Evolutionary conservation across 2,329 filamentous ascomycete species (phyloP).

Genomic region (Nothomitra cinnamomea): DNA sequence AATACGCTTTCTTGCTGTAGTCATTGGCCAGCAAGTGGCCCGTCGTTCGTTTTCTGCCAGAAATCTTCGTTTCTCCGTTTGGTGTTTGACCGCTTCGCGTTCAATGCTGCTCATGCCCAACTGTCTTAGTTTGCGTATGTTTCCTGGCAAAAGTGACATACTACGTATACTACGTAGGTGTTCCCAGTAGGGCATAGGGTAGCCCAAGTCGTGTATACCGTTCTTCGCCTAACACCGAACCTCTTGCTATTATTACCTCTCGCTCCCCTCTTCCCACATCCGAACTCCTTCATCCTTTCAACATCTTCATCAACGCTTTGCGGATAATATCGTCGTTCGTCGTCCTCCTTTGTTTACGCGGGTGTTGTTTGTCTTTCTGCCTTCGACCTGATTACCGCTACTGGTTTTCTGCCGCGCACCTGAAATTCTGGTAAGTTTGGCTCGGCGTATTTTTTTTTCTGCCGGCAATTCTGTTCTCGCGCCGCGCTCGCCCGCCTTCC

Average conservation of each 20-base stretch:
- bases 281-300: constrained; percentile 4
- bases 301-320: constrained; percentile 4
- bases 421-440: constrained; percentile 2
- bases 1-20: neutral
- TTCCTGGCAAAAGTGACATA: neutral
- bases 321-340: constrained; percentile 14
- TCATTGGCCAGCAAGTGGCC: neutral
- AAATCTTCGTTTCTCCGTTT: neutral
- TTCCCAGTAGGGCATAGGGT: too few relatives aligned
- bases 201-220: too few relatives aligned
- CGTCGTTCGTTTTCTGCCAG: neutral
- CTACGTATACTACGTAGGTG: too few relatives aligned
- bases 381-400: constrained; percentile 7
- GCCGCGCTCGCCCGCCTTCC: too few relatives aligned
- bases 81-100: neutral
- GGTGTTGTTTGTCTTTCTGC: constrained; percentile 20
- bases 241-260: constrained; percentile 4
- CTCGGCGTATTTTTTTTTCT: neutral
- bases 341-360: constrained; percentile 20
- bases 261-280: constrained; percentile 4
- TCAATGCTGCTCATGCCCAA: neutral
- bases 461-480: neutral
- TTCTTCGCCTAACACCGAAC: neutral
- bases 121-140: neutral
- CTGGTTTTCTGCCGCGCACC: constrained; percentile 4